Evolutionary conservation across 2,329 filamentous ascomycete genomes (phyloP), one percentile per base, ranked within the genome.

Genomic region (Penicillium polonicum): DNA sequence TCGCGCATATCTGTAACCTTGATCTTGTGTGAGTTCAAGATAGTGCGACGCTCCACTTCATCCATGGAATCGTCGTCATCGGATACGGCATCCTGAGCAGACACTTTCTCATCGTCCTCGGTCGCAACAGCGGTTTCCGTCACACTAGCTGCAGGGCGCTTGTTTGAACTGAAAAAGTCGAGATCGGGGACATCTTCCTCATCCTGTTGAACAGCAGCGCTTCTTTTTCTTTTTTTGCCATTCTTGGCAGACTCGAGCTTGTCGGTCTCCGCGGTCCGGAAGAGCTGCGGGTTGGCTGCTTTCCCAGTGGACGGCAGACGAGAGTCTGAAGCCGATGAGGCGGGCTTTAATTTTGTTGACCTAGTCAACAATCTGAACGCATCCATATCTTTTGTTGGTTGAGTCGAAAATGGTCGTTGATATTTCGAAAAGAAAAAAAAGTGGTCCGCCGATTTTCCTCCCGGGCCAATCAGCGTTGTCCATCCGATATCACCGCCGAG

Each of bases 1-100:
- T 80, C 81, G 25, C 84, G 85, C n/a, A 96, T 78, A 48, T 95
- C 79, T 0, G 89, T 90, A 39, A 95, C 83, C 74, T 96, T 96
- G 63, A 97, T 80, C 62, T 92, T 89, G 74, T 96, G 91, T 56
- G 86, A 88, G 60, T 87, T 87, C 60, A 96, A 77, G 12, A 93
- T 80, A 59, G 87, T 85, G 66, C 88, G 87, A 66, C 90, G 88
- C 70, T 92, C 85, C 56, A 88, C 87, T 67, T 89, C 83, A 66
- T 85, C 84, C 65, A 91, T 80, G 0, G 59, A 48, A 46, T 69
- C 63, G 5, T 68, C 67, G 19, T 65, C 64, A 19, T 71, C 68
- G 27, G 65, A 65, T 27, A 52, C 66, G 29, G 63, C 68, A 33
- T 69, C 61, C 27, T 67, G 53, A n/a, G 61, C 63, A 13, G 60